phyloP scores from a whole-genome alignment of 2,329 filamentous ascomycete genomes.

The Alternaria atra region DNA sequence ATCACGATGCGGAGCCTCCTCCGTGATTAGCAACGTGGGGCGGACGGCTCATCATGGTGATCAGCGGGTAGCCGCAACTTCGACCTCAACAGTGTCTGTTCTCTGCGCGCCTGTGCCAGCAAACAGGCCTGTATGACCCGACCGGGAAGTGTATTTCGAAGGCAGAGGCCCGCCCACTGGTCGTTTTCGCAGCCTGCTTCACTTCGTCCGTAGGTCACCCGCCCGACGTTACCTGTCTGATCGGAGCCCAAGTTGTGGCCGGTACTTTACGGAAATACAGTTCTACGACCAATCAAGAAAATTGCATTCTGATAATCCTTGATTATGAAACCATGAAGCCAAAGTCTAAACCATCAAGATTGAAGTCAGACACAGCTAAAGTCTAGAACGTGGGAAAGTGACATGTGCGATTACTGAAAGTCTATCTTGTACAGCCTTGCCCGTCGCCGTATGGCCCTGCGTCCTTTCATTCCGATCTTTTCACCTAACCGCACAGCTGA shows the following conservation, averaged over 20 bases:
- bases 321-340: not conserved
- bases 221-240: slow-evolving; percentile 1
- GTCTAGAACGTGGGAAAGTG: slow-evolving; percentile 30
- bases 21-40: slow-evolving; percentile 20
- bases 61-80: slow-evolving; percentile 13
- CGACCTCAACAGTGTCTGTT: slow-evolving; percentile 14
- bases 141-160: slow-evolving; percentile 1
- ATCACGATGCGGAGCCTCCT: slow-evolving; percentile 17
- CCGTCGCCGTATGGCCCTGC: not conserved
- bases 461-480: not conserved
- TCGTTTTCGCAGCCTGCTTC: not conserved
- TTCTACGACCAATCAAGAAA: not conserved
- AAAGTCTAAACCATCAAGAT: not conserved
- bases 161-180: not conserved
- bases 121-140: not conserved
- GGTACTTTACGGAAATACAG: not conserved
- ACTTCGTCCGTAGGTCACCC: not conserved
- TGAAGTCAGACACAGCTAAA: slow-evolving; percentile 3
- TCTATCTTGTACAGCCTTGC: not conserved
- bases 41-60: slow-evolving; percentile 20
- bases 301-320: not conserved
- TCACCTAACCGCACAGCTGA: not conserved
- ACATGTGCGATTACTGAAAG: slow-evolving; percentile 23
- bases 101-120: not conserved
- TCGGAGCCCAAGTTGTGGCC: not conserved